Conservation (phyloP, 2,329 filamentous ascomycete genomes). For the Monosporascus sp. region DNA sequence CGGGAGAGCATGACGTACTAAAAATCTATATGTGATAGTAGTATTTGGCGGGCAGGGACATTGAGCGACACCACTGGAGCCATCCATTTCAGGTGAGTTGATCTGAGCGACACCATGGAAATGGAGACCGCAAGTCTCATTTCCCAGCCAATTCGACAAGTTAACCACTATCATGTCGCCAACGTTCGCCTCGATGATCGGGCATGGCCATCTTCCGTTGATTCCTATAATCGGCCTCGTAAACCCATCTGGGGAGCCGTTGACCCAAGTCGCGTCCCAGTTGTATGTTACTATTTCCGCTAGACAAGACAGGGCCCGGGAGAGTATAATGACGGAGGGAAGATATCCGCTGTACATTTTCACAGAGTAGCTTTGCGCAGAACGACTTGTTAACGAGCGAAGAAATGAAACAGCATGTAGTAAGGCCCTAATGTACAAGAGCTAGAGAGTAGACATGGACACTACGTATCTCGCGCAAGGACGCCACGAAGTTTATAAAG, state of each 20-base stretch:
- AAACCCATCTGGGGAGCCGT: conserved; percentile 55
- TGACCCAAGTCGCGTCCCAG: conserved; percentile 59
- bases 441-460: not conserved
- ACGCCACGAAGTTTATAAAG: not conserved
- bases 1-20: conserved; percentile 27
- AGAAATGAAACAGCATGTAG: not conserved
- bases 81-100: conserved; percentile 55
- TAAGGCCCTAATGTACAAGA: not conserved
- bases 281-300: conserved; percentile 47
- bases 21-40: conserved; percentile 53
- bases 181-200: conserved; percentile 48
- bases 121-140: conserved; percentile 47
- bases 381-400: not conserved
- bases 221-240: conserved; percentile 57
- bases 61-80: conserved; percentile 50
- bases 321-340: conserved; percentile 8
- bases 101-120: conserved; percentile 61
- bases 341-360: conserved; percentile 12
- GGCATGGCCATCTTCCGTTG: conserved; percentile 61
- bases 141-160: conserved; percentile 44
- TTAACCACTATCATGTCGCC: conserved; percentile 48
- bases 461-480: not conserved
- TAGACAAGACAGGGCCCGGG: conserved; percentile 18
- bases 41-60: conserved; percentile 49
- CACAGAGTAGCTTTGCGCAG: too few species aligned